phyloP scores from a whole-genome alignment of 2,329 filamentous ascomycete species.

The Pestalotiopsis sp. region DNA sequence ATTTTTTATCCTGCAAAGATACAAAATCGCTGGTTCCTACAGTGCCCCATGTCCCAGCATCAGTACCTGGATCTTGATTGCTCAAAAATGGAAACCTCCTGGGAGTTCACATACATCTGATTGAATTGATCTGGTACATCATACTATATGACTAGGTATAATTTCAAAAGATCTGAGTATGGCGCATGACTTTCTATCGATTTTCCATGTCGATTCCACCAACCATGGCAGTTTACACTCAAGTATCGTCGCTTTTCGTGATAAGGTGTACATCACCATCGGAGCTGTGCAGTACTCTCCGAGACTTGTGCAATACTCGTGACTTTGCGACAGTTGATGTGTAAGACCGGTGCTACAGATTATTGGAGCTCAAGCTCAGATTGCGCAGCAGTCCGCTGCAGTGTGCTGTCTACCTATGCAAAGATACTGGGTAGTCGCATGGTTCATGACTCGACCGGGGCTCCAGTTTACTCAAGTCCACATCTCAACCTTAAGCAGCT shows the following conservation, averaged over 20 bases:
- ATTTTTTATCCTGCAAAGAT: too few relatives aligned
- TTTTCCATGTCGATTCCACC: background rate
- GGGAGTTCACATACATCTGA: too few relatives aligned
- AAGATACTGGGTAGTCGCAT: background rate
- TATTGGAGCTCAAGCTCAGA: background rate
- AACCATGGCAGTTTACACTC: background rate
- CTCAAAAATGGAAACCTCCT: too few relatives aligned
- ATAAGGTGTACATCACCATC: background rate
- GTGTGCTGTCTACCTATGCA: background rate
- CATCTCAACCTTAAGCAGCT: too few relatives aligned
- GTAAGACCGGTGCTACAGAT: background rate
- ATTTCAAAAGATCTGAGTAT: too few relatives aligned
- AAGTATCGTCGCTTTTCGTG: background rate
- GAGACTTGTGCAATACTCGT: background rate
- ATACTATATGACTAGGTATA: too few relatives aligned
- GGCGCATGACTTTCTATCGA: too few relatives aligned
- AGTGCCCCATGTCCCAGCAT: too few relatives aligned
- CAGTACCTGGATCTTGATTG: too few relatives aligned
- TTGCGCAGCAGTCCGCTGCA: background rate
- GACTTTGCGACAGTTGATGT: background rate
- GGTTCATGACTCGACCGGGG: background rate
- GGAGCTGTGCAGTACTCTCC: background rate
- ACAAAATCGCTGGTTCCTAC: too few relatives aligned
- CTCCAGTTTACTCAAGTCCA: too few relatives aligned
- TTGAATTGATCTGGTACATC: too few relatives aligned